A percentile compares a stretch with the other conserved stretches of the same genome.
These are phyloP conservation scores for Aspergillus sparsus DNA, from an alignment of 495 filamentous ascomycete species.

Conservation along the genomic window DNA sequence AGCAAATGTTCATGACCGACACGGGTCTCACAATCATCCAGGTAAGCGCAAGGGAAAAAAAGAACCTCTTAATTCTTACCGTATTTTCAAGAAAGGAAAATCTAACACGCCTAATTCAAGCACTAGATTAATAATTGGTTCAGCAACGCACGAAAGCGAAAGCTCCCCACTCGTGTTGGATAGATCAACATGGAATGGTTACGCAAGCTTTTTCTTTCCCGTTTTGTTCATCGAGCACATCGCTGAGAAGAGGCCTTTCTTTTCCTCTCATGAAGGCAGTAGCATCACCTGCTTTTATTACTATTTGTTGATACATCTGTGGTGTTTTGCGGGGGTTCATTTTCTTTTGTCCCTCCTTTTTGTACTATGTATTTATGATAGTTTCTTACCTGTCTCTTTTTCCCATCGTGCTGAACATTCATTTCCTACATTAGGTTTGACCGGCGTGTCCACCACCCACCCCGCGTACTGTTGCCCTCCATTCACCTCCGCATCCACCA, in stretches of 20 bases:
- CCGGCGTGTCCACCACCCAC: no score
- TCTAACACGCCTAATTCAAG: background rate
- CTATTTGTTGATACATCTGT: constrained; percentile 11
- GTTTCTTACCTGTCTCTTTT: constrained; percentile 4
- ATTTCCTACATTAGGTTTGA: no score
- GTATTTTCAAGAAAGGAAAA: background rate
- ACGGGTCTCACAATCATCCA: constrained; percentile 82
- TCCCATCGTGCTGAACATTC: no score
- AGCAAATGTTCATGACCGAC: constrained; percentile 72
- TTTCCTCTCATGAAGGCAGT: constrained; percentile 5
- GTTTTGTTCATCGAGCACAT: constrained; percentile 13
- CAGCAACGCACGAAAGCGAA: constrained; percentile 83
- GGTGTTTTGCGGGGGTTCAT: constrained; percentile 14
- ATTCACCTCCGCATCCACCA: no score
- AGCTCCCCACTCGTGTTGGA: constrained; percentile 54
- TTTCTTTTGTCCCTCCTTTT: constrained; percentile 15
- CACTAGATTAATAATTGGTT: constrained; percentile 93
- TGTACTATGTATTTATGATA: constrained; percentile 8
- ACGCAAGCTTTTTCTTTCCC: no score
- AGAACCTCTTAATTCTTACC: background rate
- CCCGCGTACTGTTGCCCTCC: no score
- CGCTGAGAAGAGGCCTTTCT: background rate
- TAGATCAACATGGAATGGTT: constrained; percentile 15
- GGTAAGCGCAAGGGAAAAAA: constrained; percentile 44
- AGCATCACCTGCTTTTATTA: constrained; percentile 8